Evolutionary conservation across 1,284 basidiomycete genomes (phyloP), one percentile per base, ranked within the genome.

Genomic region (Papiliotrema laurentii): DNA sequence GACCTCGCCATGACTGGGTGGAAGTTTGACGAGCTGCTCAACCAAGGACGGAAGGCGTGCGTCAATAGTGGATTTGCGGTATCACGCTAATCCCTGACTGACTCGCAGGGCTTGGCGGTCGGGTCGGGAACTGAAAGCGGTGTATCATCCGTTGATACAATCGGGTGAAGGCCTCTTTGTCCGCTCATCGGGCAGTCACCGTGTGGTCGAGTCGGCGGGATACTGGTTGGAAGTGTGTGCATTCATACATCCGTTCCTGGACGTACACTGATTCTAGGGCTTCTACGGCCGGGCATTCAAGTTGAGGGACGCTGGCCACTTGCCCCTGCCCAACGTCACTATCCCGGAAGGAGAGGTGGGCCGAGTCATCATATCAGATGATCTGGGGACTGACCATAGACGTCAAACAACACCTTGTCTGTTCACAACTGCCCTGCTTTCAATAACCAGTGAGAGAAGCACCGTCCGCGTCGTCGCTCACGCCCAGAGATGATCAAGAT

Each of bases 351-450:
- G 55, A 33, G 38, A 45, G 24, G 60, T 68, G 16, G 13, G 38
- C 28, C 43, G 25, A 18, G 42, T 43, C 41, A 10, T 21, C 19
- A 26, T 37, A 34, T 47, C 45, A 43, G 27, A 10, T 7, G 11
- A 19, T 47, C 51, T 50, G 18, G 50, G 26, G 33, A 7, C 10
- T n/a, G 27, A 5, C 36, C 13, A 24, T 16, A 55, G 46, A 49
- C 80, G 74, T 71, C 72, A 24, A 90, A 91, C 64, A 81, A 87
- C 61, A 91, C 89, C 0, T 77, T 92, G 1, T 80, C 87, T 47
- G 80, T 84, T 51, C 72, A 73, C 40, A 82, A 80, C 74, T 92
- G 88, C 58, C 80, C 81, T 2, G 80, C 80, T 13, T 81, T 80
- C 1, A 78, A 80, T 16, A 40, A 49, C 9, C 45, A 44, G 61